Conservation (phyloP, 345 rosid species). For the Corymbia maculata region DNA sequence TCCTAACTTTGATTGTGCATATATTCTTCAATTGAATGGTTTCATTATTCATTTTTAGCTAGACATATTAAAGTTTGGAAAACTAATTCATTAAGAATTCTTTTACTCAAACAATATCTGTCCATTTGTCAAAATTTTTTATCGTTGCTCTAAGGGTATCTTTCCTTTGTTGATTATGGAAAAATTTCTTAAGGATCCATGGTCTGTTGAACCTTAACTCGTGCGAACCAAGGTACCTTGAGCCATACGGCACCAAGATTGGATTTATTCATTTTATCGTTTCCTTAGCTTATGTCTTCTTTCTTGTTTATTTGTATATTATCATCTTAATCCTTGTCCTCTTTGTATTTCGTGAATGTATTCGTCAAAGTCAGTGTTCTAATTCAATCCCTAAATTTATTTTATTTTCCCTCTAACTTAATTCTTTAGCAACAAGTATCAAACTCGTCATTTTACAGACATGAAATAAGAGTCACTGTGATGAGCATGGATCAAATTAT, state of each 20-base stretch:
- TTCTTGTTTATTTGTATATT: not conserved
- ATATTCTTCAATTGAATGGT: accelerated
- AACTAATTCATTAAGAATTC: accelerated
- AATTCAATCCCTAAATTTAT: not conserved
- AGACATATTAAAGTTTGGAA: too few relatives aligned
- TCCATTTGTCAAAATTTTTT: not conserved
- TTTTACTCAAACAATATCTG: not conserved
- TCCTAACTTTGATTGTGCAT: not conserved
- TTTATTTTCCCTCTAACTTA: not conserved
- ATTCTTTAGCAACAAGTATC: not conserved
- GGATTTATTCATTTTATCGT: not conserved
- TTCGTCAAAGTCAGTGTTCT: not conserved
- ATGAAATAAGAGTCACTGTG: not conserved
- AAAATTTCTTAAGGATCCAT: not conserved
- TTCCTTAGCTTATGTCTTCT: not conserved
- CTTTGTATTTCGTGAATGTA: not conserved
- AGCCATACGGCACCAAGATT: not conserved
- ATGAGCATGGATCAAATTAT: not conserved
- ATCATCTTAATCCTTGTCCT: not conserved
- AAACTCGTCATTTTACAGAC: not conserved
- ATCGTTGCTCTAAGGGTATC: not conserved
- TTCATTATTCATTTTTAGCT: too few relatives aligned
- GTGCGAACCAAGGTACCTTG: not conserved
- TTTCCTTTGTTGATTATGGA: not conserved
- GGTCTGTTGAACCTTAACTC: not conserved